Percentiles rank a stretch among this genome's conserved stretches.
Conservation (phyloP, 768 basidiomycete species). For the Trametes villosa region DNA sequence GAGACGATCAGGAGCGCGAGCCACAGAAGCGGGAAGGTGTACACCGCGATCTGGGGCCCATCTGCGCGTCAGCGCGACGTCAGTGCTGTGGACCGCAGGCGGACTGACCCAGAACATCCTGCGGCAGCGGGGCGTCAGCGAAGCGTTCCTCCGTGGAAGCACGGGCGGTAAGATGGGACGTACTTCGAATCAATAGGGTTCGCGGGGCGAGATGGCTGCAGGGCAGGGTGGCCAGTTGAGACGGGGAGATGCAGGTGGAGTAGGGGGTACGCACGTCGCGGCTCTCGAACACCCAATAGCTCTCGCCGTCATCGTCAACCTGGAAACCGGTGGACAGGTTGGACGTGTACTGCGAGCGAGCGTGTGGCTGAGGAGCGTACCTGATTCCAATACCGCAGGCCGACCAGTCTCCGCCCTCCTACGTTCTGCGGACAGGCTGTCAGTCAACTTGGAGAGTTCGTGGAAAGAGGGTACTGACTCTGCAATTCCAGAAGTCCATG, state of each 20-base stretch:
- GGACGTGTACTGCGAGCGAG: slow-evolving; percentile 32
- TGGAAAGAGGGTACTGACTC: slow-evolving; percentile 52
- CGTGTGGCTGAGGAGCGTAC: slow-evolving; percentile 37
- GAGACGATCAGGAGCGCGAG: slow-evolving; percentile 85
- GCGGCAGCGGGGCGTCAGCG: slow-evolving; percentile 10
- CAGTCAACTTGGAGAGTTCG: not conserved
- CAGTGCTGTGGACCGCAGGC: not conserved
- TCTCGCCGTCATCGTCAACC: slow-evolving; percentile 96
- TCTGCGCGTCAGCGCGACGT: slow-evolving; percentile 8
- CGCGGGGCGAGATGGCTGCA: slow-evolving; percentile 82
- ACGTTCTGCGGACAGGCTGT: slow-evolving; percentile 69
- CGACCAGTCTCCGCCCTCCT: slow-evolving; percentile 90
- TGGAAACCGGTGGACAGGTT: slow-evolving; percentile 32
- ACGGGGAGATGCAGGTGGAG: not conserved
- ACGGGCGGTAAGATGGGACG: slow-evolving; percentile 33
- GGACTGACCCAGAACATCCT: slow-evolving; percentile 91
- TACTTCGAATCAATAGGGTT: slow-evolving; percentile 89
- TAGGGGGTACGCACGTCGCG: slow-evolving; percentile 71
- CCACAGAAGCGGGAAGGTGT: slow-evolving; percentile 91
- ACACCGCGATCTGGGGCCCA: slow-evolving; percentile 73
- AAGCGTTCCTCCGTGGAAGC: slow-evolving; percentile 3
- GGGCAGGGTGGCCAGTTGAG: slow-evolving; percentile 2
- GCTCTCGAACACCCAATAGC: slow-evolving; percentile 97
- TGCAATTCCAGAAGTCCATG: slow-evolving; percentile 98
- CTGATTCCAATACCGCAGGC: slow-evolving; percentile 98